Conservation (phyloP, 176 grass and related monocot genomes). For the Canna indica region DNA sequence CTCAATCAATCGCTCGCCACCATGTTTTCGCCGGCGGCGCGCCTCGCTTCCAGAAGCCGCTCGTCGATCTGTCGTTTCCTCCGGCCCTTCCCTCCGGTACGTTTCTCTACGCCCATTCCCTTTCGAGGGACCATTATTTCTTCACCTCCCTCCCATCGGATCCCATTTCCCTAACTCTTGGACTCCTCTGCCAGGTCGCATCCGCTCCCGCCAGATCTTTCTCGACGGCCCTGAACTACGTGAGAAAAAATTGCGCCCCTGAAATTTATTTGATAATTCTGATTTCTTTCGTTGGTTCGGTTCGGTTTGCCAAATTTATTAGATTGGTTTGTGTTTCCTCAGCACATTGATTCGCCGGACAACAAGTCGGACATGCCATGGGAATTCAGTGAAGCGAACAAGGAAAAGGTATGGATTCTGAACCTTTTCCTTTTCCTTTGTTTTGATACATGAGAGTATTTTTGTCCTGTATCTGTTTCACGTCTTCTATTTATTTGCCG, state of each 20-base stretch:
- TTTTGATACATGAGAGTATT: not conserved
- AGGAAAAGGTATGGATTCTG: slow-evolving; percentile 49
- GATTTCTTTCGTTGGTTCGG: not conserved
- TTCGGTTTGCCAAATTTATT: slow-evolving; percentile 10
- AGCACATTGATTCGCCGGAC: slow-evolving; percentile 93
- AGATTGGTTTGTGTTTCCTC: slow-evolving; percentile 14
- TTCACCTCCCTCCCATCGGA: slow-evolving; percentile 22
- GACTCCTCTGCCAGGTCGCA: slow-evolving; percentile 21
- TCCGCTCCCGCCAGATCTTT: slow-evolving; percentile 30
- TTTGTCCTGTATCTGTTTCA: too few relatives aligned
- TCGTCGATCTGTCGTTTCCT: slow-evolving; percentile 26
- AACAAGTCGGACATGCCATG: slow-evolving; percentile 58
- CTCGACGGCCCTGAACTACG: slow-evolving; percentile 78
- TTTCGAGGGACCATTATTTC: not conserved
- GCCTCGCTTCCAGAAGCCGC: slow-evolving; percentile 47
- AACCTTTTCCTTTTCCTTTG: not conserved
- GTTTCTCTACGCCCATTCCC: not conserved
- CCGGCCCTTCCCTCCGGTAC: slow-evolving; percentile 22
- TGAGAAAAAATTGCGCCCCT: slow-evolving; percentile 17
- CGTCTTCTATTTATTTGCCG: not conserved
- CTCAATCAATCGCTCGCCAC: slow-evolving; percentile 16
- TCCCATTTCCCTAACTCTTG: not conserved
- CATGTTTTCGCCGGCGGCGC: slow-evolving; percentile 44
- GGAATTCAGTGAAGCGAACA: slow-evolving; percentile 65
- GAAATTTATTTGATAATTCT: not conserved